Evolutionary conservation across 1,139 yeast species (phyloP), one percentile per base, ranked within the genome.

Genomic region (Hyphopichia buzzinii): DNA sequence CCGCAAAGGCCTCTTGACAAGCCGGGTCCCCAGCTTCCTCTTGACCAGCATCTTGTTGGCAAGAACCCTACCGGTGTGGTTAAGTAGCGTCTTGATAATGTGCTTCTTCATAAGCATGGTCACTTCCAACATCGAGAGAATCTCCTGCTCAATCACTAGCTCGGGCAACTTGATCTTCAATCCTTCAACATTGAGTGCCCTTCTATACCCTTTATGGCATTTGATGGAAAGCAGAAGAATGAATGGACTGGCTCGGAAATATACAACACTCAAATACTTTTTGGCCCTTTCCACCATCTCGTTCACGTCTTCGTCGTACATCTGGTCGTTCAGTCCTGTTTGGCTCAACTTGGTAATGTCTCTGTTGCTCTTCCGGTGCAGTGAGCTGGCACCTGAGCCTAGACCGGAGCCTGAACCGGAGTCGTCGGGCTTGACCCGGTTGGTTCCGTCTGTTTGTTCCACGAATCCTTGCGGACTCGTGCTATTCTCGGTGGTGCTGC

Each of bases 231-330:
- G 69, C 57, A 70, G 68, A 17, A 83, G 52, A 2, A 67, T 57
- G 26, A 77, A 66, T 10, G 77, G 67, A 36, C 67, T 64, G 14
- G 82, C 49, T 16, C 56, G 61, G 43, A 83, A 61, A 8, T 70
- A 60, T 22, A 73, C 70, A 39, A 83, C 72, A 48, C 80, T 77
- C 49, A 80, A 61, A 49, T 68, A 81, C 39, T 72, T 72, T 28
- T 79, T 70, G 2, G 89, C 79, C 41, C 90, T 60, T 22, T 62
- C 57, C 4, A 81, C 57, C 88, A 83, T 82, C 39, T 71, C 70
- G 29, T 72, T 71, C 17, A 78, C 55, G 29, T 73, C 75, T n/a
- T 60, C 63, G 26, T 67, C 68, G 27, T 50, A 27, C 28, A 11
- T 25, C 11, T 22, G 21, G 31, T 17, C 24, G 8, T 22, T 8